Evolutionary conservation across 495 filamentous ascomycete species (phyloP).

Genomic region (Lophium mytilinum): DNA sequence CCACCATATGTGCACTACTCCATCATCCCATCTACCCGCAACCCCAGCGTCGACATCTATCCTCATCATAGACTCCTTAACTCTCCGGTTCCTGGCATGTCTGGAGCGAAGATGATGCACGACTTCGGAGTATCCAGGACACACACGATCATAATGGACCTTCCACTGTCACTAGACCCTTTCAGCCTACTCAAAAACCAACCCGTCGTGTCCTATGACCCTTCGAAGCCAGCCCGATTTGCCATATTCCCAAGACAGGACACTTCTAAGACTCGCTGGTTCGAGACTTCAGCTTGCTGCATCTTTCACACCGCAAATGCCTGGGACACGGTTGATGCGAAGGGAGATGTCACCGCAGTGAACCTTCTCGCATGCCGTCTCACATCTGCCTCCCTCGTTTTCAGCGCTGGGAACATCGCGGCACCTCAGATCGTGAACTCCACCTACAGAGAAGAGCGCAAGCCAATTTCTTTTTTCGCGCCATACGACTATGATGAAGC

Average conservation of each 20-base stretch:
- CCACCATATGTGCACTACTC: conserved; percentile 60
- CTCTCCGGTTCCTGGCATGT: conserved; percentile 45
- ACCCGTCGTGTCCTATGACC: conserved; percentile 49
- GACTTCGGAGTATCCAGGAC: conserved; percentile 55
- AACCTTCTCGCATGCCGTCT: conserved; percentile 56
- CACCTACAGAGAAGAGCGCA: neutral
- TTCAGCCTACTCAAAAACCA: conserved; percentile 45
- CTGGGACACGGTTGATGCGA: conserved; percentile 42
- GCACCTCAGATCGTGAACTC: conserved; percentile 29
- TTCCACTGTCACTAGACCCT: conserved; percentile 55
- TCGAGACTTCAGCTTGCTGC: conserved; percentile 53
- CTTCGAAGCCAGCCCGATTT: conserved; percentile 45
- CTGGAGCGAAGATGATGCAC: conserved; percentile 62
- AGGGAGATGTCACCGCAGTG: conserved; percentile 32
- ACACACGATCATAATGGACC: conserved; percentile 58
- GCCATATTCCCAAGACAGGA: conserved; percentile 54
- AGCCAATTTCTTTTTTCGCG: conserved; percentile 30
- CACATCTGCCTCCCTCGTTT: conserved; percentile 51
- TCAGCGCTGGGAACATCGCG: conserved; percentile 48
- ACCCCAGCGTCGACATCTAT: neutral
- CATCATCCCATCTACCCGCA: conserved; percentile 37
- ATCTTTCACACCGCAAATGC: conserved; percentile 63
- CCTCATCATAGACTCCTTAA: conserved; percentile 33
- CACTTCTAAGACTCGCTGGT: conserved; percentile 50
- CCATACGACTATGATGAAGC: conserved; percentile 26